Evolutionary conservation across 1,139 yeast species (phyloP), one percentile per base, ranked within the genome.

Genomic region (Blastobotrys raffinosifermentans): DNA sequence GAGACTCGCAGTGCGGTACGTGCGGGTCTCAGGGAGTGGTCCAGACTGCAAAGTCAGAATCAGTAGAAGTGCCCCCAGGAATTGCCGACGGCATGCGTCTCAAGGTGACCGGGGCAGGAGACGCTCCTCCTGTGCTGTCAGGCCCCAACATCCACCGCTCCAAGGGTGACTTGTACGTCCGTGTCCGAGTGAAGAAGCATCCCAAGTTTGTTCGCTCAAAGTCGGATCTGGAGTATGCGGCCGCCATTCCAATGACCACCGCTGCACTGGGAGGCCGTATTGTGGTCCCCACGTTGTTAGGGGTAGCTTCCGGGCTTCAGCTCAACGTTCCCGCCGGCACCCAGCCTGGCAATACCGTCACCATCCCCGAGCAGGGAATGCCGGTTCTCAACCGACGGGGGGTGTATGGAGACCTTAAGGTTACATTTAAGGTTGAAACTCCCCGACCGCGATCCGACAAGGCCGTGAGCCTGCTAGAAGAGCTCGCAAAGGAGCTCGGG

Each of bases 211-310:
- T 69, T 34, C 73, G 96, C 37, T 69, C 67, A 25, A 82, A 82
- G 30, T 69, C 73, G 43, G 77, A 82, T 53, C 70, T 91, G 45
- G 60, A 82, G 41, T 72, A 77, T 53, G 67, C 70, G 25, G 77
- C 80, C 36, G 76, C 76, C 32, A 77, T 91, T 38, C 81, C 93
- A 34, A 84, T 87, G 79, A 91, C 98, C 1, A 91, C 98, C 0
- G 98, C 98, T 2, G 91, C 96, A 0, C 69, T 91, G 34, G 99
- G 99, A 41, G 99, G 99, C 23, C 79, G 77, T 37, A 73, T 91
- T 19, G 75, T 81, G 32, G 77, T 91, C 10, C 97, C 97, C 26
- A 89, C 97, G 0, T 73, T 91, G 23, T 87, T 85, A 4, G 77
- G 75, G 27, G 19, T 11, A n/a, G 32, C 33, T 6, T 70, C 72